Evolutionary conservation across 306 rosid species (phyloP).

Genomic region (Acmispon strigosus): DNA sequence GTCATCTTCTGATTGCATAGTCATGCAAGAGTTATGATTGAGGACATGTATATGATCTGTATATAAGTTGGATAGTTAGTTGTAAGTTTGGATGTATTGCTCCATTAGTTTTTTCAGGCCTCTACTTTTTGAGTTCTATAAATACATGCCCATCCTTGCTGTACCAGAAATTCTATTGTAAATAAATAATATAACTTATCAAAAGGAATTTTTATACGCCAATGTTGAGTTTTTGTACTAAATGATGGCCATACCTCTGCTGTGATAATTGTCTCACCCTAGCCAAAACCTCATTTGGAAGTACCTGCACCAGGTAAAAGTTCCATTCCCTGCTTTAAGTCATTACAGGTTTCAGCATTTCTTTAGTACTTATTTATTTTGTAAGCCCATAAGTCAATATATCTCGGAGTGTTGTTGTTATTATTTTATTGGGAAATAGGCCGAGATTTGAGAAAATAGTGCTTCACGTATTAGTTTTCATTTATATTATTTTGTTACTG

Average conservation of each 20-base stretch:
- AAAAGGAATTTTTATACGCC: background rate
- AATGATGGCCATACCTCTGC: constrained; percentile 7
- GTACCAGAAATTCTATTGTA: background rate
- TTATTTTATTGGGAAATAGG: background rate
- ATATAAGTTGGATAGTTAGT: constrained; percentile 8
- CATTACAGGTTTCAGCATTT: background rate
- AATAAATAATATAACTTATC: background rate
- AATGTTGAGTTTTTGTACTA: background rate
- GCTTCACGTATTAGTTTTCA: background rate
- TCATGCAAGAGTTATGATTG: background rate
- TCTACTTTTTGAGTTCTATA: constrained; percentile 2
- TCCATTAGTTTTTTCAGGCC: background rate
- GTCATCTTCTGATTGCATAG: constrained; percentile 17
- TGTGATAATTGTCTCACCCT: background rate
- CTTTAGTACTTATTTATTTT: background rate
- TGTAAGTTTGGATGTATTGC: background rate
- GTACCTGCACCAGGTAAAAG: background rate
- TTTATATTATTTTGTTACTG: background rate
- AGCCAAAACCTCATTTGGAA: constrained; percentile 15
- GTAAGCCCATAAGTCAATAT: background rate
- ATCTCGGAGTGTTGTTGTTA: background rate
- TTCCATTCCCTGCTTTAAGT: background rate
- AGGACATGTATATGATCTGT: constrained; percentile 8
- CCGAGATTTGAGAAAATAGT: constrained; percentile 2
- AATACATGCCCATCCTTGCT: constrained; percentile 1